These are phyloP conservation scores for Neocucurbitaria cava DNA, from an alignment of 2,329 filamentous ascomycete genomes.

Conservation along the genomic window DNA sequence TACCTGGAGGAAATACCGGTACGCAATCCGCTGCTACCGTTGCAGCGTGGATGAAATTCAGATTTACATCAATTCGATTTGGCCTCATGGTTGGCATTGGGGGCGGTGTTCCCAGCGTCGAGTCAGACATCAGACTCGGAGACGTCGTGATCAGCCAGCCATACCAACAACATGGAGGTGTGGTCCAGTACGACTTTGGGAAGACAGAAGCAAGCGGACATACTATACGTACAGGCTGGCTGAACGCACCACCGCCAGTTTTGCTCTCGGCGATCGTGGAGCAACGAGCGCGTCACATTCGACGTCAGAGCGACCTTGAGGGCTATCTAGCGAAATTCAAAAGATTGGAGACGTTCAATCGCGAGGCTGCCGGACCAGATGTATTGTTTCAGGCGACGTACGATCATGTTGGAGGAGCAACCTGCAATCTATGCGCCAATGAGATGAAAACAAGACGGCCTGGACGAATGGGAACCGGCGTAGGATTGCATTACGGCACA, in stretches of 20 bases:
- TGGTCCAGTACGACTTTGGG: slow-evolving; percentile 20
- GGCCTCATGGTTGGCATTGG: slow-evolving; percentile 38
- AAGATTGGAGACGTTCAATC: too few relatives aligned
- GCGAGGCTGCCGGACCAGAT: too few relatives aligned
- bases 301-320: slow-evolving; percentile 1
- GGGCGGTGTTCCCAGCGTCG: slow-evolving; percentile 21
- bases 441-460: slow-evolving; percentile 3
- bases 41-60: too few relatives aligned
- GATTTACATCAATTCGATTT: too few relatives aligned
- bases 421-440: slow-evolving; percentile 5
- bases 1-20: too few relatives aligned
- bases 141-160: slow-evolving; percentile 20
- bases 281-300: too few relatives aligned
- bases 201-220: slow-evolving; percentile 4
- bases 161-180: slow-evolving; percentile 10
- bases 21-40: too few relatives aligned
- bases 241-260: slow-evolving; percentile 6
- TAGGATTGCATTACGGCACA: slow-evolving; percentile 45
- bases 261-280: slow-evolving; percentile 14
- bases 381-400: too few relatives aligned
- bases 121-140: slow-evolving; percentile 16
- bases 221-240: slow-evolving; percentile 6
- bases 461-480: neutral
- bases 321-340: slow-evolving; percentile 5
- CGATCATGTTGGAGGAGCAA: too few relatives aligned